phyloP scores from a whole-genome alignment of 2,329 filamentous ascomycete species.

The Alternaria burnsii region DNA sequence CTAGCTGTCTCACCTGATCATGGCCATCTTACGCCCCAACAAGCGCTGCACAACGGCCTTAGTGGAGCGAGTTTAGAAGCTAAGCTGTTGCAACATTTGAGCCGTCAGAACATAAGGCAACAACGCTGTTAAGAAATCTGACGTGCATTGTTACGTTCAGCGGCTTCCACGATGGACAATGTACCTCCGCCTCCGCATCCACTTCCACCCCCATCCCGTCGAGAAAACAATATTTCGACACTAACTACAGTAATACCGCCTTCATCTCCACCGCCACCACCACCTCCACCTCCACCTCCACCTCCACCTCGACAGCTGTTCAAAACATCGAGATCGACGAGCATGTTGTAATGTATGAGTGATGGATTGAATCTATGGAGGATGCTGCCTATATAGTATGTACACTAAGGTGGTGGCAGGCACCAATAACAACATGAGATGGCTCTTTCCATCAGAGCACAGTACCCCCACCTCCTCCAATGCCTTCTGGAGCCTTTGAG shows the following conservation, averaged over 20 bases:
- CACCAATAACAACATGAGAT: too few relatives aligned
- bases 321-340: constrained; percentile 3
- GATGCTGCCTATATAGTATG: too few relatives aligned
- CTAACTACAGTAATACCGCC: not conserved
- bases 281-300: too few relatives aligned
- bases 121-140: not conserved
- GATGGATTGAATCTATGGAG: too few relatives aligned
- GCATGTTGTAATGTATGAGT: too few relatives aligned
- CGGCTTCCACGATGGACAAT: constrained; percentile 6
- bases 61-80: not conserved
- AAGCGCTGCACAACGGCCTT: not conserved
- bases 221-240: not conserved
- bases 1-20: not conserved
- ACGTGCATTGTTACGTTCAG: constrained; percentile 1
- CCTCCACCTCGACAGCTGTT: not conserved
- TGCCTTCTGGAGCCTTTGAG: constrained; percentile 7
- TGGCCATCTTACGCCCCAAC: not conserved
- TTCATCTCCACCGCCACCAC: too few relatives aligned
- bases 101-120: not conserved
- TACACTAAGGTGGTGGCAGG: too few relatives aligned
- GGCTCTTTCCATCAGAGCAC: too few relatives aligned
- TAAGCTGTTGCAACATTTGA: not conserved
- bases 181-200: not conserved
- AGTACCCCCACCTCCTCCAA: constrained; percentile 3
- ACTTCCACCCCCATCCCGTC: not conserved